Base-by-base conservation (phyloP, 176 grass and related monocot genomes). In the Themeda triandra region DNA sequence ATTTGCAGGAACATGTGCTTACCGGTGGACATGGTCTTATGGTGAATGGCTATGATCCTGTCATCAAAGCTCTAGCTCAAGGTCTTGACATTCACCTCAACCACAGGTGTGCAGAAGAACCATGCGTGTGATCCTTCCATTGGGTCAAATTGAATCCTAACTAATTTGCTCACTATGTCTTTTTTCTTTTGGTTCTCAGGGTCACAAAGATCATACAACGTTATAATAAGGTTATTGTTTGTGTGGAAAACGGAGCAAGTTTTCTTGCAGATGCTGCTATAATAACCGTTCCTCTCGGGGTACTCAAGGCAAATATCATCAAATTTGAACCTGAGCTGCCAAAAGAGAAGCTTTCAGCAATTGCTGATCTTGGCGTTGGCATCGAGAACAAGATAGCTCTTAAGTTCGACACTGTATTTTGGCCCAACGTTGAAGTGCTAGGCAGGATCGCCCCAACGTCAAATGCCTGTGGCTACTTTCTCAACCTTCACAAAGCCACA, bases 301-400 rank as follows among this genome's bases (percentile, higher is more conserved):
- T 99, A 28, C 93, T 99, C 13, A 99, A 99, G 84, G 93, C 96
- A 79, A 92, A 96, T 69, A 71, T 92, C 37, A 99, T 99, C 82
- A 92, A 96, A 63, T 99, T 99, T 72, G 91, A 96, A 78, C 96
- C 96, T 18, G 90, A 94, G 69, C 75, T 99, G 30, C 96, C 96
- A 15, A 84, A 81, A 10, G 95, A 94, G 88, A 99, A 99, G 77
- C 83, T 85, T 51, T 99, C 93, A 54, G 93, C 96, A 4, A 96
- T 99, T 33, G 83, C 87, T 66, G 93, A 99, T 85, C 81, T 96
- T 10, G 96, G 93, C 24, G 86, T 99, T 2, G 96, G 96, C 64
- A 92, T 90, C 18, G 96, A 99, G 71, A 99, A 99, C 83, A 99
- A 98, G 78, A 90, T 99, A 88, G 96, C 96, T 10, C 91, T 99